These are phyloP conservation scores for Magnusiomyces paraingens DNA, from an alignment of 1,139 yeast genomes.

Conservation along the genomic window DNA sequence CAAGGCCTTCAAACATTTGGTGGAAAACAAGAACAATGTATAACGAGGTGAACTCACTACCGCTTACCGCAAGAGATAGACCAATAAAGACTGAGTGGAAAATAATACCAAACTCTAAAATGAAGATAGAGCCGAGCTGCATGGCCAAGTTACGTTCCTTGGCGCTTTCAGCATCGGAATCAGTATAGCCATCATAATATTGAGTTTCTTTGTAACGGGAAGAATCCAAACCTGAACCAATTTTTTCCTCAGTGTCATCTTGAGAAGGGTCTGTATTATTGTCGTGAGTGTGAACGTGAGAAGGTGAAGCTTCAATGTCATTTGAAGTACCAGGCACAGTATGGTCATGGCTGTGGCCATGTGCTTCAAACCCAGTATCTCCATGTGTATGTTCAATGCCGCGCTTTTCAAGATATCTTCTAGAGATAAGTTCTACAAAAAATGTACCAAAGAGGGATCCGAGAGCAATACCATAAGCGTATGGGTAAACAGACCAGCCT, in stretches of 20 bases:
- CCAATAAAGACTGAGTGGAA: constrained; percentile 83
- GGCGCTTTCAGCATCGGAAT: not conserved
- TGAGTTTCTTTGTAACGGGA: not conserved
- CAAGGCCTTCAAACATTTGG: constrained; percentile 89
- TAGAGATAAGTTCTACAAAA: constrained; percentile 27
- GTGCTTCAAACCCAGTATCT: constrained; percentile 21
- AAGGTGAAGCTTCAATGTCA: not conserved
- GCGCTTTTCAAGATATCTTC: constrained; percentile 24
- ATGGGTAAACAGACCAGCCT: constrained; percentile 50
- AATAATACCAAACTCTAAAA: constrained; percentile 71
- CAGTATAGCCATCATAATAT: not conserved
- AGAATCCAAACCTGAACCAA: not conserved
- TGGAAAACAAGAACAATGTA: constrained; percentile 82
- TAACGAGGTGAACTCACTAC: constrained; percentile 67
- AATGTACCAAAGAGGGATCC: constrained; percentile 35
- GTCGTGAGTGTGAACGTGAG: constrained; percentile 7
- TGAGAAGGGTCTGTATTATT: not conserved
- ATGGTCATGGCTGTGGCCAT: not conserved
- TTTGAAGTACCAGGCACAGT: constrained; percentile 9
- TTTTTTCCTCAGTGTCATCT: not conserved
- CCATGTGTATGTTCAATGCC: constrained; percentile 27
- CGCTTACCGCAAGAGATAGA: constrained; percentile 62
- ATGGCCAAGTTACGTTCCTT: constrained; percentile 17
- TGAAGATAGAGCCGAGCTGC: constrained; percentile 48
- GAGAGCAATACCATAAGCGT: constrained; percentile 56